Evolutionary conservation across 352 stramenopile species (phyloP), one percentile per base, ranked within the genome.

Genomic region (Phytophthora brassicae): DNA sequence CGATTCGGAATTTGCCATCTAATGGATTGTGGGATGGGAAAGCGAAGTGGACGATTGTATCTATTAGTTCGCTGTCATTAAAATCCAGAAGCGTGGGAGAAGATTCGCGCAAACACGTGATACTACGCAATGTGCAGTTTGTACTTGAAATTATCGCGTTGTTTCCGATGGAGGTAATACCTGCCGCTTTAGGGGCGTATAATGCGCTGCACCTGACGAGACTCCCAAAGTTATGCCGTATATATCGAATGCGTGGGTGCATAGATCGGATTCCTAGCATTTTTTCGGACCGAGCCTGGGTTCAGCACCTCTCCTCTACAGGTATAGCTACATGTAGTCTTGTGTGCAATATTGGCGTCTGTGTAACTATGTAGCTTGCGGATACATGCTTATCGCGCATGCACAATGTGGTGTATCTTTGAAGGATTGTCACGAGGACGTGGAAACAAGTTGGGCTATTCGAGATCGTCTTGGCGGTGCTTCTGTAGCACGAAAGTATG

Each of bases 311-410:
- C 13, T 86, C 80, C 0, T 82, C 88, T 42, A 90, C 80, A 0
- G 79, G 78, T 0, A 88, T 90, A 22, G 78, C 80, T n/a, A n/a
- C n/a, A n/a, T n/a, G n/a, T 5, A 77, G 22, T 1, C 70, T 91
- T n/a, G 63, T 72, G 38, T 64, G 59, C 2, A 79, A 74, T 56
- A 77, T 91, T 22, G 48, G 56, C 0, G 68, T 6, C n/a, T 86
- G 19, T 71, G 64, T 24, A 81, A 94, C 47, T 89, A 78, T 62
- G 55, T 84, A 22, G 81, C 81, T 0, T 91, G 80, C 26, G 79
- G 74, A 1, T 94, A 92, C 66, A 88, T 94, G 72, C 57, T 89
- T 26, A 64, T 91, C 13, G 82, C 77, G 2, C 80, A 92, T 29
- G 36, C 64, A 8, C 66, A 79, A 17, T 94, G 84, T 36, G 84